phyloP scores from a whole-genome alignment of 352 stramenopile genomes.

The Pythium insidiosum region DNA sequence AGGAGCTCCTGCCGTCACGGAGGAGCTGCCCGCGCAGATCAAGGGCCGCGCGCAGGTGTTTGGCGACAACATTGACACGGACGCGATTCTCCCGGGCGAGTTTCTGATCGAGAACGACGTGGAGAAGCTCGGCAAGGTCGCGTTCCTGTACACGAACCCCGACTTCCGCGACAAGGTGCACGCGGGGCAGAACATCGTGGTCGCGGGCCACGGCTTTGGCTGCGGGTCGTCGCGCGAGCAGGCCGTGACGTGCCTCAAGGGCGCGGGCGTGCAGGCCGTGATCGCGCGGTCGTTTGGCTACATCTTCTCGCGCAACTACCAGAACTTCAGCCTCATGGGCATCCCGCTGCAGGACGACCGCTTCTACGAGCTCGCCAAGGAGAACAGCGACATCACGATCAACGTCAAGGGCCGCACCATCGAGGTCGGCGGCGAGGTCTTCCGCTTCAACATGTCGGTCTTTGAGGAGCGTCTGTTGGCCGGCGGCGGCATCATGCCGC shows the following conservation, averaged over 20 bases:
- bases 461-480: slow-evolving; percentile 79
- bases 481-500: slow-evolving; percentile 76
- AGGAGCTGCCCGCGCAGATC: slow-evolving; percentile 37
- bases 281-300: slow-evolving; percentile 83
- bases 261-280: slow-evolving; percentile 67
- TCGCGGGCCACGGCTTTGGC: slow-evolving; percentile 75
- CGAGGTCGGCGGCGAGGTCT: slow-evolving; percentile 59
- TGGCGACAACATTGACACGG: slow-evolving; percentile 87
- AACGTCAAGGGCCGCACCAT: slow-evolving; percentile 82
- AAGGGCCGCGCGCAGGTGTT: slow-evolving; percentile 72
- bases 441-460: slow-evolving; percentile 84
- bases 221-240: slow-evolving; percentile 82
- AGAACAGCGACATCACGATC: slow-evolving; percentile 66
- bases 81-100: slow-evolving; percentile 79
- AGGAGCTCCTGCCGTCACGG: slow-evolving; percentile 11
- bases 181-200: slow-evolving; percentile 60
- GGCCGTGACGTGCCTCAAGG: slow-evolving; percentile 77
- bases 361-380: slow-evolving; percentile 77
- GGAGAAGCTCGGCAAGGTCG: slow-evolving; percentile 73
- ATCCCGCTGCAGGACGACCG: slow-evolving; percentile 72
- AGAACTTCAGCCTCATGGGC: slow-evolving; percentile 79
- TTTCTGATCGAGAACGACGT: slow-evolving; percentile 83
- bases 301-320: slow-evolving; percentile 85
- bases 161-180: slow-evolving; percentile 81
- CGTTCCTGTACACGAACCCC: slow-evolving; percentile 80